Percentiles rank a stretch among this genome's conserved stretches.
phyloP scores from a whole-genome alignment of 192 early-diverging fungal species.

The Linnemannia exigua region DNA sequence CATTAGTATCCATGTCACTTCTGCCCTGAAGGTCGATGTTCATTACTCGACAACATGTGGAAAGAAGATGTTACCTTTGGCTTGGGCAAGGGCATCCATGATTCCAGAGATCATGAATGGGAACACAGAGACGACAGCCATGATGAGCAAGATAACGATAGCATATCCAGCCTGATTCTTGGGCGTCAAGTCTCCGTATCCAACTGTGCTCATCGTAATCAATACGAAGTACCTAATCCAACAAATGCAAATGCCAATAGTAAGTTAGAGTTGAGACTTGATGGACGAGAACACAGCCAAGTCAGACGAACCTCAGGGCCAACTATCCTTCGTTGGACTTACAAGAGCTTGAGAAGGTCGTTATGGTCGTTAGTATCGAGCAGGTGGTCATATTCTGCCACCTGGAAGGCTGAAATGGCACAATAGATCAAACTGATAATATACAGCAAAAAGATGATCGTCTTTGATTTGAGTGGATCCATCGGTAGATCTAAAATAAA shows the following conservation, averaged over 20 bases:
- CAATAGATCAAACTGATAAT: conserved; percentile 70
- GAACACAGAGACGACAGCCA: conserved; percentile 68
- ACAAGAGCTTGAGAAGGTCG: conserved; percentile 49
- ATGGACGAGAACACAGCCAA: neutral
- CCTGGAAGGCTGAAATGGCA: conserved; percentile 71
- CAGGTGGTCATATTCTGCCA: conserved; percentile 65
- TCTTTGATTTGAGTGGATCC: conserved; percentile 67
- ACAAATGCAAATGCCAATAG: neutral
- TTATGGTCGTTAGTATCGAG: conserved; percentile 56
- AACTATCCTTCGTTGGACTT: neutral
- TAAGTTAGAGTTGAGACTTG: neutral
- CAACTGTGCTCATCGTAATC: conserved; percentile 78
- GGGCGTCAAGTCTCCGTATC: conserved; percentile 81
- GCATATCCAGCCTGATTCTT: conserved; percentile 67
- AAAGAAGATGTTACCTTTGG: conserved; percentile 29
- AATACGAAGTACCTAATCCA: conserved; percentile 68
- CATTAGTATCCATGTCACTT: neutral
- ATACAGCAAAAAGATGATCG: conserved; percentile 68
- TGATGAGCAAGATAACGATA: conserved; percentile 72
- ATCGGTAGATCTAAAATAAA: conserved; percentile 56
- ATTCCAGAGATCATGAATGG: conserved; percentile 69
- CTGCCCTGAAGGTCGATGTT: neutral
- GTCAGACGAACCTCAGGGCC: neutral
- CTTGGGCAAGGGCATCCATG: conserved; percentile 55
- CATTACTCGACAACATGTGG: neutral